Evolutionary conservation across 805 yeast genomes (phyloP), one percentile per base, ranked within the genome.

Genomic region (Wickerhamomyces tratensis): DNA sequence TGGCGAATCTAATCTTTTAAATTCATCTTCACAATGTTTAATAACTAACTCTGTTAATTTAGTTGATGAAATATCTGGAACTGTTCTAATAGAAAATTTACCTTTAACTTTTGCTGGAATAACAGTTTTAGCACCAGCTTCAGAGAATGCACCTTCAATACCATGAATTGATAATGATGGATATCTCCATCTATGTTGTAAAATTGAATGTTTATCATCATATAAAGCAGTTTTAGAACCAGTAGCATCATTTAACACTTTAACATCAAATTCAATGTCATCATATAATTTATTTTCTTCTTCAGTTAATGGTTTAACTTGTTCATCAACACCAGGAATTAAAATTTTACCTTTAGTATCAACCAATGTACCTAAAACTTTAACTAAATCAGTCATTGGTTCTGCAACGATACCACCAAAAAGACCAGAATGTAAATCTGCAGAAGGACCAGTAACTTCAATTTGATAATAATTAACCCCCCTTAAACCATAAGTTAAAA

Each of bases 141-240:
- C 91, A 39, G 83, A 81, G 64, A 93, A 93, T 6, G 98, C 99
- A 49, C 98, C 98, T 67, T 93, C 98, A 43, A 93, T 76, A 52
- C 99, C 99, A 65, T 93, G 99, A 51, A 93, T 64, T 3, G 98
- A 89, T 56, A 93, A 72, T 7, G 98, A 87, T 43, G 99, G 99
- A 68, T 73, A 88, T 74, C 99, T 83, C 99, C 99, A 93, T 76
- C 98, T 81, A 65, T 89, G 97, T 84, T 88, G 91, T 56, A 93
- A 75, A 46, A 95, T 88, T 46, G 81, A 82, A 67, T 87, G 80
- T 66, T 87, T 86, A 61, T 74, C 73, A 49, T 77, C 72, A 68
- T 81, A 82, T 46, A 89, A 71, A 34, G 88, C 78, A 38, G 96
- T 88, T 49, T 86, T 62, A 8, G 96, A 82, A 41, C 98, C 97